Evolutionary conservation across 1,284 basidiomycete species (phyloP), one percentile per base, ranked within the genome.

Genomic region (Tetrapyrgos nigripes): DNA sequence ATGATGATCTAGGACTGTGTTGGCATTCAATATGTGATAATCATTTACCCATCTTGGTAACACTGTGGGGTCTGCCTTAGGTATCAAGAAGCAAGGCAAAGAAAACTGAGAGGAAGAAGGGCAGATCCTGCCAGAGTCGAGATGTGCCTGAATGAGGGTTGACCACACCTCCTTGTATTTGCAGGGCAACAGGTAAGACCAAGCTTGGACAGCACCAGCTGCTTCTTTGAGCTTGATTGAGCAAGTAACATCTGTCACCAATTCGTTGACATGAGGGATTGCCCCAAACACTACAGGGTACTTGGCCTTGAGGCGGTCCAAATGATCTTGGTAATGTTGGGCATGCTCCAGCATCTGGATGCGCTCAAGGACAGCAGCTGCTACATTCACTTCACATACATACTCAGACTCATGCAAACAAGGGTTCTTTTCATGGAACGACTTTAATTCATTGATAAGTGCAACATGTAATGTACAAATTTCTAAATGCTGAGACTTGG

Each of bases 21-120:
- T n/a, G n/a, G n/a, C n/a, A n/a, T n/a, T n/a, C n/a, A n/a, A 46
- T 48, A 29, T 49, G 40, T 70, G 63, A 50, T 70, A 76, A 59
- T 78, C 72, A 37, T 76, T 76, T 0, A 76, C 75, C 74, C 70
- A 76, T 0, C 70, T 64, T 1, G 74, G 72, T 1, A 65, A 23
- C 0, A 63, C 75, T 0, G 60, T 64, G 0, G 70, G 71, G 53
- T 78, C 72, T 1, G 70, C 23, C 58, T 78, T 77, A 0, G 73
- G 73, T 1, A 76, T 65, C 9, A 76, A 53, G 46, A 75, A 76
- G 9, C 63, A 62, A 2, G 70, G 74, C 0, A 70, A 75, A 0
- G 66, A 60, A 49, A 68, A 66, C 0, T 59, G 55, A 3, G 67
- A 70, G 5, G 53, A 57, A 1, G 72, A 75, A 3, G 64, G 66